A percentile compares a stretch with the other conserved stretches of the same genome.
Evolutionary conservation across 2,329 filamentous ascomycete genomes (phyloP).

Genomic region (Aspergillus texensis): DNA sequence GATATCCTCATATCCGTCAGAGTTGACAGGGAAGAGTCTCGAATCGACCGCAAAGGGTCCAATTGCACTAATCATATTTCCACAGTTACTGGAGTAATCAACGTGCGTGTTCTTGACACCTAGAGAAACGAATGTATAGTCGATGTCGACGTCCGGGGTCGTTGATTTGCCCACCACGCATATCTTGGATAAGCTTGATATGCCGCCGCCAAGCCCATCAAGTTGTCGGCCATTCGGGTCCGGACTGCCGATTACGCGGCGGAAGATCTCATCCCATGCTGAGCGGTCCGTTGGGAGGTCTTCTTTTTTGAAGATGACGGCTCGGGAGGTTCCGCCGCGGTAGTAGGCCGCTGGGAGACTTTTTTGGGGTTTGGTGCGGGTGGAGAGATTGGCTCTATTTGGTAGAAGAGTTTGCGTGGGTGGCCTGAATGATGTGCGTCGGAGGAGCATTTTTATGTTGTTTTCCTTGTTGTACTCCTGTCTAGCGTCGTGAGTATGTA

Average conservation of each 20-base stretch:
- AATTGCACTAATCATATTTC: conserved; percentile 71
- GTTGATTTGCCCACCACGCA: conserved; percentile 63
- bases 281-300: conserved; percentile 53
- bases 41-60: conserved; percentile 67
- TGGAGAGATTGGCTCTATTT: neutral
- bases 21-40: conserved; percentile 44
- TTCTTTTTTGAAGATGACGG: conserved; percentile 60
- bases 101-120: conserved; percentile 64
- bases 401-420: neutral
- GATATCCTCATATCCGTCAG: conserved; percentile 35
- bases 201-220: conserved; percentile 70
- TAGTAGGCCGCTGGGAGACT: conserved; percentile 61
- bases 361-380: neutral
- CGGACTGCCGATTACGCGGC: conserved; percentile 64
- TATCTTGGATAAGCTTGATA: conserved; percentile 71
- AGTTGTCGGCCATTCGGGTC: conserved; percentile 70
- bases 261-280: conserved; percentile 59
- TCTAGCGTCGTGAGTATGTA: neutral
- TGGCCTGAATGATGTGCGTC: neutral
- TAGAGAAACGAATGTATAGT: conserved; percentile 72
- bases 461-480: neutral
- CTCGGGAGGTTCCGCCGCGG: conserved; percentile 71
- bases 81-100: conserved; percentile 72
- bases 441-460: neutral
- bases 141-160: conserved; percentile 58